Percentiles rank a stretch among this genome's conserved stretches.
These are phyloP conservation scores for Penicillium atrosanguineum DNA, from an alignment of 495 filamentous ascomycete species.

Conservation along the genomic window DNA sequence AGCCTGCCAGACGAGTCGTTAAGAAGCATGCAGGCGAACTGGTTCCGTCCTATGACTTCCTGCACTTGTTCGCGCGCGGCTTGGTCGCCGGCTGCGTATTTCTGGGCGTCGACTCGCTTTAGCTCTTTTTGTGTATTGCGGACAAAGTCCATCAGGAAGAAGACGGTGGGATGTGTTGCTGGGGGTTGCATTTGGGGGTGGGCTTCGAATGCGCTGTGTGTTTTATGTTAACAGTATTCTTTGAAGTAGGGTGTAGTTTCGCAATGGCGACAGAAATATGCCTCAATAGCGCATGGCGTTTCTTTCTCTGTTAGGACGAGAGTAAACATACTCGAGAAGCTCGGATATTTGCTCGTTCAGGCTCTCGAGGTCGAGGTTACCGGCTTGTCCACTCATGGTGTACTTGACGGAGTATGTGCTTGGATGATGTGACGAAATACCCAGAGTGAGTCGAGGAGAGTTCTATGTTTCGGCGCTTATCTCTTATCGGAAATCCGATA, in stretches of 20 bases:
- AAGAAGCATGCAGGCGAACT: conserved; percentile 25
- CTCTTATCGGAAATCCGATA: conserved; percentile 9
- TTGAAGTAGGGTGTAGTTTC: background rate
- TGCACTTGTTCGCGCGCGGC: conserved; percentile 8
- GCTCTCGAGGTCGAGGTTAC: conserved; percentile 12
- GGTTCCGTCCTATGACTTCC: conserved; percentile 32
- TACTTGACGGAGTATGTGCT: background rate
- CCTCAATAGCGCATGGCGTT: background rate
- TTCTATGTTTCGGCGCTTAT: background rate
- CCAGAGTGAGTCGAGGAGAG: background rate
- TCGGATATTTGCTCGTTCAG: conserved; percentile 26
- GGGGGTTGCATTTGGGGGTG: conserved; percentile 33
- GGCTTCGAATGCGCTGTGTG: conserved; percentile 27
- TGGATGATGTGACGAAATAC: conserved; percentile 17
- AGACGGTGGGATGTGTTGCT: conserved; percentile 29
- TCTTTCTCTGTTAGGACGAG: background rate
- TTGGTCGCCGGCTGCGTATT: conserved; percentile 23
- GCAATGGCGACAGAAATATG: background rate
- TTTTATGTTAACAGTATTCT: conserved; percentile 3
- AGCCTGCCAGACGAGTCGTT: conserved; percentile 29
- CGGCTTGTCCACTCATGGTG: conserved; percentile 7
- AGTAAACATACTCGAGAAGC: conserved; percentile 25
- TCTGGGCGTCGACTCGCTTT: conserved; percentile 22
- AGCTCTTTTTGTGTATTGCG: conserved; percentile 29
- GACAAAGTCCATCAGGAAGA: conserved; percentile 35